These are phyloP conservation scores for Achaetomiella virescens DNA, from an alignment of 495 filamentous ascomycete species.

Conservation along the genomic window DNA sequence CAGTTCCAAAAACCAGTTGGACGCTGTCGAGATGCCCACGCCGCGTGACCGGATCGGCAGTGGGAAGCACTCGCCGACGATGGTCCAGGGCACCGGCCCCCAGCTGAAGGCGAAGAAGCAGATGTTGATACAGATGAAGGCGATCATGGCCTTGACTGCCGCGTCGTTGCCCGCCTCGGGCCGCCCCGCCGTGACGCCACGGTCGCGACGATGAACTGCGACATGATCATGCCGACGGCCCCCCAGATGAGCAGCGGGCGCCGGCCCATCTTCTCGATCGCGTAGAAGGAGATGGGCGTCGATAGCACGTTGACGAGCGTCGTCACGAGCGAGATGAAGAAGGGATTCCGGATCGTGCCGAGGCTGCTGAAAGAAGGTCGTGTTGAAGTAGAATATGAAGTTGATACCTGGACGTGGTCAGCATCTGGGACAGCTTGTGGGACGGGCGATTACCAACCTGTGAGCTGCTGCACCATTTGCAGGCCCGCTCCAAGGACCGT, in stretches of 20 bases:
- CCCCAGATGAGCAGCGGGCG: constrained; percentile 71
- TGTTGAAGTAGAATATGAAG: constrained; percentile 87
- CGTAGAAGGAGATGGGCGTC: constrained; percentile 73
- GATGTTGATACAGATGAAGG: constrained; percentile 79
- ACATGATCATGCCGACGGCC: constrained; percentile 68
- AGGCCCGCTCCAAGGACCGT: constrained; percentile 64
- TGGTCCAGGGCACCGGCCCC: constrained; percentile 74
- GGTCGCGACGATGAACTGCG: constrained; percentile 77
- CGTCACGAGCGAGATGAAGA: constrained; percentile 72
- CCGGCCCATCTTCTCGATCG: constrained; percentile 74
- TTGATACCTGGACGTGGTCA: constrained; percentile 47
- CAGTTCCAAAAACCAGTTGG: constrained; percentile 88
- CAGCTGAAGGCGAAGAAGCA: constrained; percentile 74
- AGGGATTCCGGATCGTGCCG: constrained; percentile 64
- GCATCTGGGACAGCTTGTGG: background rate
- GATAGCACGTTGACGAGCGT: constrained; percentile 80
- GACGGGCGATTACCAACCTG: constrained; percentile 6
- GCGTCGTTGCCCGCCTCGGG: constrained; percentile 45
- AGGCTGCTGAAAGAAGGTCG: constrained; percentile 69
- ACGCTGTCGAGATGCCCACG: constrained; percentile 71
- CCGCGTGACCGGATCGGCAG: constrained; percentile 76
- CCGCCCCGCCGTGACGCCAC: constrained; percentile 54
- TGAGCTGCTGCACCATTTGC: constrained; percentile 67
- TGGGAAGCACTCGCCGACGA: constrained; percentile 81
- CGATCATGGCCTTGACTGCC: constrained; percentile 58